Base-by-base conservation (phyloP, 1,284 basidiomycete genomes). In the Boletus holoroseus region DNA sequence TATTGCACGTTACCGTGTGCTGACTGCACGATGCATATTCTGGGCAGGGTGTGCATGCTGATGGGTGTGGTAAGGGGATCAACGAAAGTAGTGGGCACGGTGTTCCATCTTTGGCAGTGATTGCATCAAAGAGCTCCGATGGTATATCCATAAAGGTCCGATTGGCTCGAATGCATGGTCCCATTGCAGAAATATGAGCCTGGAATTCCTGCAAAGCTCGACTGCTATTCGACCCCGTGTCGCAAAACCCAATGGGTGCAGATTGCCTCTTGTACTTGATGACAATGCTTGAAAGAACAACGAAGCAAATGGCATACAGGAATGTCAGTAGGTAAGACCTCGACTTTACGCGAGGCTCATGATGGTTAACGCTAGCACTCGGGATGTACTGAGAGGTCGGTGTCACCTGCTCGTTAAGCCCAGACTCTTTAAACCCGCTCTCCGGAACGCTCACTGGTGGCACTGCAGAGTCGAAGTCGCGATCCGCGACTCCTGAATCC, bases 21-120 rank as follows among this genome's bases (percentile, higher is more conserved):
- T 80, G 82, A 12, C 72, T 73, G 69, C 94, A 97, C 16, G 73
- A 73, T 3, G 84, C 94, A 67, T 93, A 88, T 43, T 79, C 75
- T 11, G 94, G 94, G 66, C 94, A 97, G 13, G 83, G 80, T 3
- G 88, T 84, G 70, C 94, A 97, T n/a, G 75, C 62, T 28, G 81
- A 74, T 0, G 92, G 85, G 49, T 75, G 77, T 28, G 80, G 78
- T 32, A 85, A 58, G 16, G 82, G 81, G 34, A 82, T 47, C 28
- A 86, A 57, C 7, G 79, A 73, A 26, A 75, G 71, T 43, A 76
- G 67, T 40, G 84, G 76, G 65, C 82, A 83, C 12, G 72, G 64
- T 51, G 68, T 71, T 49, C 71, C 69, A 18, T 64, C 66, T 53
- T 74, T 68, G 24, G 66, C 49, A 46, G 53, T 55, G 52, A 68